Base-by-base conservation (phyloP, 2,329 filamentous ascomycete species). In the Claviceps sp. region DNA sequence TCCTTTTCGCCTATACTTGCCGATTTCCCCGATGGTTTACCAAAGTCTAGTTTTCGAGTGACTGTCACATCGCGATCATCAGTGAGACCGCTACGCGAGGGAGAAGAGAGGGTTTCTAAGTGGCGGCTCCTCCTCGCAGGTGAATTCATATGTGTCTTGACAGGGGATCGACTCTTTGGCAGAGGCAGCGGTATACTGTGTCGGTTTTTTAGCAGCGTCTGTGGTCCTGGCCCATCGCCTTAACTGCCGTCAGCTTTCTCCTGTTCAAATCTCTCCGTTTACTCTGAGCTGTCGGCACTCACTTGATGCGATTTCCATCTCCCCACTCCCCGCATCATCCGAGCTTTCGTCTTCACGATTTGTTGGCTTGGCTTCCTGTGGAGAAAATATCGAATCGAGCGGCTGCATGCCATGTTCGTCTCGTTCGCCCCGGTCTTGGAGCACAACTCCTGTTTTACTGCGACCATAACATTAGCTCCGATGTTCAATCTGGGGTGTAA, bases 371-470 rank as follows among this genome's bases (percentile, higher is more conserved):
- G 83, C 86, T 58, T 81, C 78, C 14, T 90, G 89, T 20, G 90
- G 95, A 8, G 90, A 96, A 67, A 95, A 95, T 58, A 97, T 81
- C 58, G 81, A 81, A 38, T 91, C 86, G 54, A 95, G 78, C 38
- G 87, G 85, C 65, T 96, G 88, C 73, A 98, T 82, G 67, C 91
- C 93, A 75, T 95, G 76, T 65, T 94, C 89, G 69, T 97, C 91
- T 70, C 88, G 85, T 55, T 83, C 74, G 50, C 88, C 88, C 52
- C 75, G 81, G 62, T 95, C 88, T 61, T 82, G 80, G 37, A 97
- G 69, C 1, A 82, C 85, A 26, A 95, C 78, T 45, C 93, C 93
- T 1, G 93, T 98, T 77, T 95, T 94, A 60, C 91, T 96, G 58
- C 7, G 26, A 11, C 20, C 45, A 54, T 18, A 11, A 37, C 22